A percentile compares a stretch with the other conserved stretches of the same genome.
Conservation (phyloP, 306 rosid species). For the Quercus cerris region DNA sequence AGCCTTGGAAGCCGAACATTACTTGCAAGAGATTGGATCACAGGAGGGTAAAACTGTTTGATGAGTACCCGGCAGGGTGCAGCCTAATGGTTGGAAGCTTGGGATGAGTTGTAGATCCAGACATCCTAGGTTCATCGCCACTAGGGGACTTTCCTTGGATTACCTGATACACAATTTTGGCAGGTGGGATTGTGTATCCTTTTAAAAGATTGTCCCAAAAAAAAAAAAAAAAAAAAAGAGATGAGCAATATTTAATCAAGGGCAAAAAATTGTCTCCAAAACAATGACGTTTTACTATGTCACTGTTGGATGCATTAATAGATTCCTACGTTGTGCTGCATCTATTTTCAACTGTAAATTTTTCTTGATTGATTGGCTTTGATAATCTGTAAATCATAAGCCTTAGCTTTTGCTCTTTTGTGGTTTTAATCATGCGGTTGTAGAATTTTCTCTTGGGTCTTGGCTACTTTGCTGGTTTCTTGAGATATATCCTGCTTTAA, state of each 20-base stretch:
- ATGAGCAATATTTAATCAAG: slow-evolving; percentile 37
- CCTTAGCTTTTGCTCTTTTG: too few species aligned
- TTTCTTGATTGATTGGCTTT: background rate
- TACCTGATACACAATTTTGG: too few species aligned
- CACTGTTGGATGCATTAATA: background rate
- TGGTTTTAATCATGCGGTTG: too few species aligned
- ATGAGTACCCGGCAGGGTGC: background rate
- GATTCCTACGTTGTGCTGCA: background rate
- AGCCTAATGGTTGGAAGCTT: too few species aligned
- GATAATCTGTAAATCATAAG: background rate
- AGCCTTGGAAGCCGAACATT: slow-evolving; percentile 92
- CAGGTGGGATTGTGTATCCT: too few species aligned
- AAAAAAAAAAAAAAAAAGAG: slow-evolving; percentile 16
- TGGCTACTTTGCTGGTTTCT: background rate
- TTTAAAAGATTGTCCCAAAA: background rate
- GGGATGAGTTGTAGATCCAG: too few species aligned
- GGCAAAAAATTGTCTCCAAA: background rate
- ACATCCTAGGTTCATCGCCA: too few species aligned
- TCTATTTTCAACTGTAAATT: background rate
- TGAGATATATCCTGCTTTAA: background rate
- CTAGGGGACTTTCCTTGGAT: too few species aligned
- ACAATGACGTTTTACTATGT: background rate
- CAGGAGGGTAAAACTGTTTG: slow-evolving; percentile 62
- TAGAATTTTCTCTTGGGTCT: too few species aligned
- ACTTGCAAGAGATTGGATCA: slow-evolving; percentile 64